phyloP scores from a whole-genome alignment of 805 yeast genomes.

The Kurtzmaniella cleridarum region DNA sequence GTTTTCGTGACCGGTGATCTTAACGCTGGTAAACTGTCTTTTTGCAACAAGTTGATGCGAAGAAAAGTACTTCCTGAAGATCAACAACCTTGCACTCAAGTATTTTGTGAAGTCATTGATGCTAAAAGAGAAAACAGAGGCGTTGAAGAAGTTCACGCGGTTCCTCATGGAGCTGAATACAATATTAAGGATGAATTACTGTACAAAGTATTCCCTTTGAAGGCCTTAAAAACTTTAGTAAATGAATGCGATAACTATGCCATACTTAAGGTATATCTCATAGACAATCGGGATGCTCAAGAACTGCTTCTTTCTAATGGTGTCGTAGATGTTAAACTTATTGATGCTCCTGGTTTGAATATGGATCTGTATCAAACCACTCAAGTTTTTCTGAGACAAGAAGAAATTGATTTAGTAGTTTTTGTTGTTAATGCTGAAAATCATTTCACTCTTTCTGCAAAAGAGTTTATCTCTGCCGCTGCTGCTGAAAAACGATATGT shows the following conservation, averaged over 20 bases:
- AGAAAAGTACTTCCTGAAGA: constrained; percentile 85
- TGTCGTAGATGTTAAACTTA: constrained; percentile 82
- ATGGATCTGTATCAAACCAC: constrained; percentile 92
- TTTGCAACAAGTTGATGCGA: constrained; percentile 84
- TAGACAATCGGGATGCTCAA: constrained; percentile 63
- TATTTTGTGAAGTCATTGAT: constrained; percentile 91
- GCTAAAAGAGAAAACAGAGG: constrained; percentile 63
- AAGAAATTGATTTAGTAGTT: constrained; percentile 92
- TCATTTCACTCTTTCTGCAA: constrained; percentile 89
- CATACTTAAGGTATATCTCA: constrained; percentile 73
- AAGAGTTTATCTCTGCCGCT: constrained; percentile 86
- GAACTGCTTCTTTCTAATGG: constrained; percentile 81
- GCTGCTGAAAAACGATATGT: constrained; percentile 88
- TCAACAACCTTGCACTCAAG: constrained; percentile 96
- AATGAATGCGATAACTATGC: constrained; percentile 66
- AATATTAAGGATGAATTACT: constrained; percentile 57
- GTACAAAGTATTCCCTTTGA: constrained; percentile 49
- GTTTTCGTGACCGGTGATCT: constrained; percentile 96
- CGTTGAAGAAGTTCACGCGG: constrained; percentile 90
- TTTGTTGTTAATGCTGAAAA: constrained; percentile 96
- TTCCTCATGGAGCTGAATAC: constrained; percentile 53
- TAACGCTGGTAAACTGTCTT: constrained; percentile 93
- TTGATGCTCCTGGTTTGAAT: constrained; percentile 97
- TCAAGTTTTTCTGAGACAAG: constrained; percentile 92
- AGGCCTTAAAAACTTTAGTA: constrained; percentile 63